These are phyloP conservation scores for Pseudogymnoascus verrucosus DNA, from an alignment of 2,329 filamentous ascomycete genomes.

Conservation along the genomic window DNA sequence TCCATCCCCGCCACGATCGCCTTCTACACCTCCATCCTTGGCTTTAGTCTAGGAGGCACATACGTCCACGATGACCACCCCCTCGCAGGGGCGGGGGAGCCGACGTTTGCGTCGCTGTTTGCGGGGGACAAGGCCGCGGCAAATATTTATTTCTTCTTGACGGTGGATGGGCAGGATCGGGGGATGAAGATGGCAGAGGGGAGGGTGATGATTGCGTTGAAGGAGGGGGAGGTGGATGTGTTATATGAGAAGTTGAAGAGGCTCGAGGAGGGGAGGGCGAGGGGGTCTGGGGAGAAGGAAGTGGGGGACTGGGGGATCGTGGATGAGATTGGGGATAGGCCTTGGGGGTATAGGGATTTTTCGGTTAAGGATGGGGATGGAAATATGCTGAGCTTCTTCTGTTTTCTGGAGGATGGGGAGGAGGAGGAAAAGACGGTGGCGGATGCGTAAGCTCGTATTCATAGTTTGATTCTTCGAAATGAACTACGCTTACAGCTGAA, in stretches of 20 bases:
- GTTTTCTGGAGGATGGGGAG: constrained; percentile 1
- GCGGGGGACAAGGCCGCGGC: neutral
- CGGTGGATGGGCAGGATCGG: neutral
- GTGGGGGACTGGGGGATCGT: neutral
- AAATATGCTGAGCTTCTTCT: constrained; percentile 8
- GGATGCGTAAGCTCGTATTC: neutral
- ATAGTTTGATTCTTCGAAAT: neutral
- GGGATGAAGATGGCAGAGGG: neutral
- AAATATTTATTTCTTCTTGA: neutral
- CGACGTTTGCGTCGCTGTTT: neutral
- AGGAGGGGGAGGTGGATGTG: neutral
- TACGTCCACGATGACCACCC: neutral
- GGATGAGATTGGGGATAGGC: constrained; percentile 5
- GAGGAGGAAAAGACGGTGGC: neutral
- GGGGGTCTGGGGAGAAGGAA: neutral
- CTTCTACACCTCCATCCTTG: constrained; percentile 1
- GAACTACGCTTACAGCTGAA: too few relatives aligned
- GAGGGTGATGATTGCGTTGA: neutral
- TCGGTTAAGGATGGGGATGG: neutral
- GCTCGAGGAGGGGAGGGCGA: neutral
- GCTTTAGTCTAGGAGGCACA: neutral
- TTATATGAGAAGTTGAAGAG: neutral
- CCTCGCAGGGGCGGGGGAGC: neutral
- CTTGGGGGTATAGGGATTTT: constrained; percentile 9
- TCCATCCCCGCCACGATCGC: neutral